These are phyloP conservation scores for Pseudopyrenochaeta lycopersici DNA, from an alignment of 2,329 filamentous ascomycete species.

Conservation along the genomic window DNA sequence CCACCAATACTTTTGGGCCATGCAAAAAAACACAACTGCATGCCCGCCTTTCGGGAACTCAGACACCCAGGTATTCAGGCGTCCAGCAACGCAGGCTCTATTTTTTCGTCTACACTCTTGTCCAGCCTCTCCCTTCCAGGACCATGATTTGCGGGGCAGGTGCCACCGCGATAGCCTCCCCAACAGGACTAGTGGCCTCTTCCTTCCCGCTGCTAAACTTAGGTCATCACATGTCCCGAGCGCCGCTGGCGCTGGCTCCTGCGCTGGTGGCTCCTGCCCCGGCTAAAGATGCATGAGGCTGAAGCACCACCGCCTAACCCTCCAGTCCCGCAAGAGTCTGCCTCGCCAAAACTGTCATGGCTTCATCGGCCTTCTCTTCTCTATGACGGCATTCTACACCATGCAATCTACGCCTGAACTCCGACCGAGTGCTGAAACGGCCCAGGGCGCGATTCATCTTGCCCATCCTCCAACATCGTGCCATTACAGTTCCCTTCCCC, in stretches of 20 bases:
- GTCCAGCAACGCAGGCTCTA: too few relatives aligned
- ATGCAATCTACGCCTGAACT: conserved; percentile 7
- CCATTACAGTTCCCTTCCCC: conserved; percentile 1
- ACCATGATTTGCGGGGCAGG: conserved; percentile 16
- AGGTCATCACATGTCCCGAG: conserved; percentile 3
- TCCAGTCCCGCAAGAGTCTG: conserved; percentile 11
- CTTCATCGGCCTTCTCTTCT: background rate
- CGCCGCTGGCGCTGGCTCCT: too few relatives aligned
- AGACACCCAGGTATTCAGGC: too few relatives aligned
- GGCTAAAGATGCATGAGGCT: conserved; percentile 14
- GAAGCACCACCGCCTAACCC: background rate
- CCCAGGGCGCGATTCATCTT: background rate
- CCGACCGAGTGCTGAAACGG: conserved; percentile 5
- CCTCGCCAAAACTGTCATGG: conserved; percentile 25
- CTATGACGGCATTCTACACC: conserved; percentile 16
- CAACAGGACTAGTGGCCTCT: conserved; percentile 5
- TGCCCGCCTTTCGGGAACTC: too few relatives aligned
- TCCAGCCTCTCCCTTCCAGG: conserved; percentile 3
- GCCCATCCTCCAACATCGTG: background rate
- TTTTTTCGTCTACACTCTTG: background rate
- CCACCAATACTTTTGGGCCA: too few relatives aligned
- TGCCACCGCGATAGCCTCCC: conserved; percentile 1
- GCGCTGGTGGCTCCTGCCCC: conserved; percentile 1
- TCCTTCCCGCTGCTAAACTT: conserved; percentile 22
- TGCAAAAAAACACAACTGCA: too few relatives aligned